These are phyloP conservation scores for Sarocladium brachiariae DNA, from an alignment of 2,329 filamentous ascomycete species.

Conservation along the genomic window DNA sequence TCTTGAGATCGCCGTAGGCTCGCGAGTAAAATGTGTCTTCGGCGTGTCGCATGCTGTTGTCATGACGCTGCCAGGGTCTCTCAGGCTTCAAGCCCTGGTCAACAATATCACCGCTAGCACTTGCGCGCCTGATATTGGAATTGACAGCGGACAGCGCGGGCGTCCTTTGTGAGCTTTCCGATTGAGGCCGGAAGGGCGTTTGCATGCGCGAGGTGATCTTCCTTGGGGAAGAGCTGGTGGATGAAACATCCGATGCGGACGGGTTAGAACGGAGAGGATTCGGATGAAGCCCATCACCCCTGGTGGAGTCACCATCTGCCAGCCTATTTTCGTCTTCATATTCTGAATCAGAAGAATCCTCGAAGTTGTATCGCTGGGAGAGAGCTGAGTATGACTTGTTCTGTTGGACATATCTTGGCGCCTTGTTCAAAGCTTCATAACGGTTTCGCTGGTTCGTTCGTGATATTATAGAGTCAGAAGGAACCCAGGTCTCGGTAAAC, in stretches of 20 bases:
- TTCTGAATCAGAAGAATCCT: conserved; percentile 35
- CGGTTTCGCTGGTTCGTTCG: conserved; percentile 48
- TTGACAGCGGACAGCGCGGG: conserved; percentile 38
- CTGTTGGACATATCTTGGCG: conserved; percentile 23
- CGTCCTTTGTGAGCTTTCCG: conserved; percentile 9
- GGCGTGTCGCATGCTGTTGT: conserved; percentile 43
- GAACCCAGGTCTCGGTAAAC: conserved; percentile 50
- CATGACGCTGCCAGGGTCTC: neutral
- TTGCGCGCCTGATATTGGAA: conserved; percentile 36
- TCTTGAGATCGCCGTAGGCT: conserved; percentile 52
- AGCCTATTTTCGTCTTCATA: conserved; percentile 30
- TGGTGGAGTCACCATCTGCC: conserved; percentile 19
- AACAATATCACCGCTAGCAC: conserved; percentile 38
- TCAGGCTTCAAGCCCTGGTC: conserved; percentile 26
- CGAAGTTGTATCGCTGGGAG: conserved; percentile 35
- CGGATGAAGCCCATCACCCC: conserved; percentile 30
- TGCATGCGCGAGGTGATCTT: conserved; percentile 18
- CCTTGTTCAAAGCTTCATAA: conserved; percentile 30
- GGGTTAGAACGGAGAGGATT: conserved; percentile 51
- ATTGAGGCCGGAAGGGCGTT: conserved; percentile 14
- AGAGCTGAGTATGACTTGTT: conserved; percentile 40
- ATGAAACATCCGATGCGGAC: conserved; percentile 10
- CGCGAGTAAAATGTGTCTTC: conserved; percentile 45
- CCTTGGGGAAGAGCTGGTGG: conserved; percentile 18
- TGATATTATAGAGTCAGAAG: conserved; percentile 46